Evolutionary conservation across 768 basidiomycete genomes (phyloP), one percentile per base, ranked within the genome.

Genomic region (Phallus indusiatus): DNA sequence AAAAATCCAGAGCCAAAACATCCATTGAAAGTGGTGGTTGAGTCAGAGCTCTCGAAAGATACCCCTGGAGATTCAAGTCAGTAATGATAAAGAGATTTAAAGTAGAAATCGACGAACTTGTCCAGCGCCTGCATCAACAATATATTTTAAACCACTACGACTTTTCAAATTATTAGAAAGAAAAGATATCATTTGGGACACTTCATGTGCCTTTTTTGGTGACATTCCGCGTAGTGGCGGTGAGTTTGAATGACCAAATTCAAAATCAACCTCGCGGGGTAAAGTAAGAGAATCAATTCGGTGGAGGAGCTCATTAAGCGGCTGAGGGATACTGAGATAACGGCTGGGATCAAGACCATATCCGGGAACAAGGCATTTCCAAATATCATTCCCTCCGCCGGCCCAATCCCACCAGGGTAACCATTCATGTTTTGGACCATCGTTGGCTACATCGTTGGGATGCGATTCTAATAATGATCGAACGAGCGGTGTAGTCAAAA

Each of bases 151-250:
- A 47, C 58, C 18, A 55, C 63, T 33, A 51, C 18, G 67, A 46
- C 49, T 69, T 42, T 63, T 67, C 48, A 73, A 68, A 33, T 84
- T 66, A 17, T 64, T 65, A 42, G 69, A 66, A 24, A 85, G 73
- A 69, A 81, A 85, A 7, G 75, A 68, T 17, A 76, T 72, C 85
- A 88, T 88, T 52, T 79, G 78, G 1, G 71, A 63, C 50, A 90
- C 85, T 67, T 90, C 88, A 62, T 90, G 87, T 1, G 73, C 71
- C 67, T 90, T 90, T 68, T 90, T 90, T 5, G 86, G 86, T 4
- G 85, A 86, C 80, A 87, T 84, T 16, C 86, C 84, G 49, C 68
- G 66, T 54, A 55, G 48, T 21, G 28, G 52, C 34, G 46, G 35
- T 21, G 55, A 42, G 55, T 14, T 35, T 36, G 2, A 22, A 35